These are phyloP conservation scores for Amoebophrya sp. DNA, from an alignment of 169 alveolate genomes.

Conservation along the genomic window DNA sequence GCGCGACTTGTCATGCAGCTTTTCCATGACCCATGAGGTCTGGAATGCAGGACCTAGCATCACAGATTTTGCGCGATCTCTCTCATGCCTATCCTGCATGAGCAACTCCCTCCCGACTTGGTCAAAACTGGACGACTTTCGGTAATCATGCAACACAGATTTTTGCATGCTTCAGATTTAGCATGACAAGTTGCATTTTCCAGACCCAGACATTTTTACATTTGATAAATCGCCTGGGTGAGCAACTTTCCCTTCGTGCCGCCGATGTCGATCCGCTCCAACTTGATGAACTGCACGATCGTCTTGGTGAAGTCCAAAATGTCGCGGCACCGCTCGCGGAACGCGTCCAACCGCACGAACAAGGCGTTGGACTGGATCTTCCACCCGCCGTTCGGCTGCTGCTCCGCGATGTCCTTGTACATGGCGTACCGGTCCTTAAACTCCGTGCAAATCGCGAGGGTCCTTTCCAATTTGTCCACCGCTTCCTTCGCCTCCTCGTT, in stretches of 20 bases:
- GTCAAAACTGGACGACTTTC: too few species aligned
- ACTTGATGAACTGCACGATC: slow-evolving; percentile 75
- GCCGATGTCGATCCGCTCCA: slow-evolving; percentile 79
- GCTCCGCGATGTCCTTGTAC: slow-evolving; percentile 72
- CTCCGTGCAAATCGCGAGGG: slow-evolving; percentile 73
- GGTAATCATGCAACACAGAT: too few species aligned
- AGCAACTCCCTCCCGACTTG: too few species aligned
- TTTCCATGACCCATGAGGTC: too few species aligned
- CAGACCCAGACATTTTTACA: too few species aligned
- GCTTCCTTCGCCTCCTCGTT: slow-evolving; percentile 84
- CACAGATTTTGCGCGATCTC: too few species aligned
- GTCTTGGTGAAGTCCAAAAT: slow-evolving; percentile 81
- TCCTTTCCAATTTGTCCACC: slow-evolving; percentile 69
- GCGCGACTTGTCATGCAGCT: too few species aligned
- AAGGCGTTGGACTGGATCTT: slow-evolving; percentile 74
- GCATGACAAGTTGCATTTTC: too few species aligned
- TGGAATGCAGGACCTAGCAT: too few species aligned
- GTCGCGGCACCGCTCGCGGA: slow-evolving; percentile 83
- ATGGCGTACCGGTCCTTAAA: slow-evolving; percentile 78
- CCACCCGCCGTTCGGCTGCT: slow-evolving; percentile 64
- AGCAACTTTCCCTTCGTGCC: slow-evolving; percentile 85
- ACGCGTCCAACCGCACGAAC: slow-evolving; percentile 82
- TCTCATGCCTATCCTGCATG: too few species aligned
- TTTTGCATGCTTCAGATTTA: too few species aligned
- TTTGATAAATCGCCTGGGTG: too few species aligned